Base-by-base conservation (phyloP, 148 eudicot species). In the Dianthus caryophyllus region DNA sequence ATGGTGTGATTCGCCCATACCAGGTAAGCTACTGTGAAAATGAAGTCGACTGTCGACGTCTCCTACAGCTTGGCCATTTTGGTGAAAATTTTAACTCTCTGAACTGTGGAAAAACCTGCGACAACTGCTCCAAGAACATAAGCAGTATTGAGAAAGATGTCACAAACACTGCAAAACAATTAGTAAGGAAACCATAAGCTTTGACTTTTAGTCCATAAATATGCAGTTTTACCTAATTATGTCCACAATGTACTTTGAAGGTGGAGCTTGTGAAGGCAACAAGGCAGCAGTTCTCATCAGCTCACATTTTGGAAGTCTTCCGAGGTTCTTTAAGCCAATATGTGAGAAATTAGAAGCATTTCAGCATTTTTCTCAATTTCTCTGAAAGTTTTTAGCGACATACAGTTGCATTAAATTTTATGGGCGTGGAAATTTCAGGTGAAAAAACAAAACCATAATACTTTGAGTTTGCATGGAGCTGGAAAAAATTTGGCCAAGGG, bases 21-120 rank as follows among this genome's bases (percentile, higher is more conserved):
- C 70, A 94, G 98, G 97, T 94, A 75, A 79, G 96, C 77, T 93
- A 93, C 75, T 77, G 87, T 71, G 98, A 94, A 72, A 94, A 94
- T 75, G 88, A 94, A 60, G 96, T 90, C 64, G 98, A 90, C 73
- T 94, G 98, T 70, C 84, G 98, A 62, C 96, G 98, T 69, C 78
- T 88, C 69, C 86, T 87, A 63, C 98, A 94, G 73, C 92, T 94
- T 71, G 75, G 86, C 69, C 98, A 94, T 81, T 90, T 94, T 68
- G 98, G 92, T 62, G 98, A 94, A 72, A 88, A 86, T 9, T 94
- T 94, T 79, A 81, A 84, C 72, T 77, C 98, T 61, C 43, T 66
- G 39, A 73, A 78, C 72, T 94, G 98, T 75, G 64, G 64, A 41
- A 81, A 79, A 79, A 94, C 96, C 70, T 94, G 98, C 75, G 98